phyloP scores from a whole-genome alignment of 768 basidiomycete species.

The Lentinula sp. region DNA sequence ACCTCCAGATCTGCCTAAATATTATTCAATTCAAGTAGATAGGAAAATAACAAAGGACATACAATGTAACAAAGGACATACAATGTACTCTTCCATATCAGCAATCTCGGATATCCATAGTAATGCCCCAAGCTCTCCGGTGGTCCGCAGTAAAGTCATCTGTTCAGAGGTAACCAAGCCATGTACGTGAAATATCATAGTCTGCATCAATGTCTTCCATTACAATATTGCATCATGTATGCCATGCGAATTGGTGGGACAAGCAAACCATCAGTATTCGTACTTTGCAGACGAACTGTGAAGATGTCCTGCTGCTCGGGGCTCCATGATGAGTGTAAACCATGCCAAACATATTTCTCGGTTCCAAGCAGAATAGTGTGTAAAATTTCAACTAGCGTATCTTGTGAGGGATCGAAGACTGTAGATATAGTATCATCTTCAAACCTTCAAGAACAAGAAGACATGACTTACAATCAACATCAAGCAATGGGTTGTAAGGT shows the following conservation, averaged over 20 bases:
- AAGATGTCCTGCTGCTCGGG: too few species aligned
- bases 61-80: slow-evolving; percentile 19
- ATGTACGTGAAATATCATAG: slow-evolving; percentile 29
- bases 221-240: slow-evolving; percentile 39
- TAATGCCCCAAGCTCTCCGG: slow-evolving; percentile 27
- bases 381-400: slow-evolving; percentile 37
- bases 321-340: slow-evolving; percentile 13
- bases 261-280: slow-evolving; percentile 21
- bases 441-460: too few species aligned
- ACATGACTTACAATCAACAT: slow-evolving; percentile 14
- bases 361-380: slow-evolving; percentile 38
- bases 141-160: slow-evolving; percentile 22
- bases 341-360: slow-evolving; percentile 38
- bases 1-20: slow-evolving; percentile 12
- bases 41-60: slow-evolving; percentile 13
- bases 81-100: slow-evolving; percentile 24
- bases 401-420: slow-evolving; percentile 14
- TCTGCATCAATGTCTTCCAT: slow-evolving; percentile 35
- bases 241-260: slow-evolving; percentile 28
- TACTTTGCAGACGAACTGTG: slow-evolving; percentile 22
- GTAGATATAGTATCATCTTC: too few species aligned
- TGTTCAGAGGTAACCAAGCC: slow-evolving; percentile 19
- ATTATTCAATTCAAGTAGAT: background rate
- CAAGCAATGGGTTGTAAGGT: slow-evolving; percentile 25
- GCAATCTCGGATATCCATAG: slow-evolving; percentile 36